Conservation (phyloP, 371 early-diverging fungal genomes). For the Apophysomyces ossiformis region DNA sequence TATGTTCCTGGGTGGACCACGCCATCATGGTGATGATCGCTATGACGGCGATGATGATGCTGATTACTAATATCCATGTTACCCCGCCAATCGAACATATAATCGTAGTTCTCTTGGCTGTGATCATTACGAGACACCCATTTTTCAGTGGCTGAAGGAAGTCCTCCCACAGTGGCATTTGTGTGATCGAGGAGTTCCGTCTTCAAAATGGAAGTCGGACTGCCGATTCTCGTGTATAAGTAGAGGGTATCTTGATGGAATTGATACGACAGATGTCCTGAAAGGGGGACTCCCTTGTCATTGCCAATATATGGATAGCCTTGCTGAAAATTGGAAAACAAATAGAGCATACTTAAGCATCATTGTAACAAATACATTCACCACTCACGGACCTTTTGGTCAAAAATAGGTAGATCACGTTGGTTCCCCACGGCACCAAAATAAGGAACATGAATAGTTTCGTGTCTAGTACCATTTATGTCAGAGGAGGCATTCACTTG, state of each 20-base stretch:
- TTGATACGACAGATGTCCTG: neutral
- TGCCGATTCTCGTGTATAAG: conserved; percentile 14
- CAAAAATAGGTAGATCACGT: conserved; percentile 14
- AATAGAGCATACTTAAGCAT: too few species aligned
- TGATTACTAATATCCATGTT: neutral
- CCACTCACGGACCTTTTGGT: neutral
- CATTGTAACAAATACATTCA: too few species aligned
- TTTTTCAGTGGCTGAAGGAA: neutral
- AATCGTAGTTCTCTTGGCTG: conserved; percentile 8
- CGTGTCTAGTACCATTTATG: conserved; percentile 1
- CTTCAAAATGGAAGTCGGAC: conserved; percentile 14
- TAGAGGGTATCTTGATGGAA: neutral
- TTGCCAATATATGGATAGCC: conserved; percentile 14
- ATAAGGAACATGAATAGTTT: conserved; percentile 10
- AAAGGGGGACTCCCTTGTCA: neutral
- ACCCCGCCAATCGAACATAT: conserved; percentile 14
- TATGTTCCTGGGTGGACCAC: conserved; percentile 7
- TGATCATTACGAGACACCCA: conserved; percentile 22
- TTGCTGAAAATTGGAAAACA: neutral
- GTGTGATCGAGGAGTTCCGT: neutral
- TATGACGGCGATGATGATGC: neutral
- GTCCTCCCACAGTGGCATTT: conserved; percentile 6
- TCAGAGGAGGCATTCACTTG: neutral
- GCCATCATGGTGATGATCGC: neutral
- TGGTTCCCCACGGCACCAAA: conserved; percentile 12